These are phyloP conservation scores for Skeletonema potamos DNA, from an alignment of 108 stramenopile species.

Conservation along the genomic window DNA sequence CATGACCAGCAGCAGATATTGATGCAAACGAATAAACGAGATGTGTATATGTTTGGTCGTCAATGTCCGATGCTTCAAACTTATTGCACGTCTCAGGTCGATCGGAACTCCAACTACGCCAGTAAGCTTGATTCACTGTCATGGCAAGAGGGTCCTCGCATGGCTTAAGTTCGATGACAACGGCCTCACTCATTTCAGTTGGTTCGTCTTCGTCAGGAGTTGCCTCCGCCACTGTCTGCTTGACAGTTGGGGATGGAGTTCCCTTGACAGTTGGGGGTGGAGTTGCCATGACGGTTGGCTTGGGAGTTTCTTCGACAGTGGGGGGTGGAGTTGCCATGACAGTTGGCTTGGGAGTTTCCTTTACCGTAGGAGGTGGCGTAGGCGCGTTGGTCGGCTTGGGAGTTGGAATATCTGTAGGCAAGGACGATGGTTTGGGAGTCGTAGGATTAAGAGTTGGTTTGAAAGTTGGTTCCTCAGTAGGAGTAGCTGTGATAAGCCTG, in stretches of 20 bases:
- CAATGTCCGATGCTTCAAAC: constrained; percentile 49
- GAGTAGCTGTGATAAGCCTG: constrained; percentile 27
- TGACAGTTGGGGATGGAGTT: background rate
- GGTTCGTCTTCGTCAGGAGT: constrained; percentile 2
- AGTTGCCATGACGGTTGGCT: background rate
- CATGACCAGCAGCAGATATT: constrained; percentile 39
- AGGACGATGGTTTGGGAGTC: too few species aligned
- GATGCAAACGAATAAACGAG: constrained; percentile 51
- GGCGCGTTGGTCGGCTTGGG: background rate
- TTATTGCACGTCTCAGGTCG: constrained; percentile 44
- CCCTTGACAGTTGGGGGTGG: constrained; percentile 10
- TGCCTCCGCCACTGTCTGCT: too few species aligned
- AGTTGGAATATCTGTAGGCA: constrained; percentile 9
- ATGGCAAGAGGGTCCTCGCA: constrained; percentile 49
- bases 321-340: constrained; percentile 1
- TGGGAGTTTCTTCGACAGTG: constrained; percentile 1
- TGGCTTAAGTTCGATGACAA: constrained; percentile 43
- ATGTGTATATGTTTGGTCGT: constrained; percentile 45
- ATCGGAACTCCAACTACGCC: constrained; percentile 51
- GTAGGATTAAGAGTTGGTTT: constrained; percentile 24
- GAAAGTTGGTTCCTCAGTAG: constrained; percentile 28
- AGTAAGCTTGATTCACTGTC: constrained; percentile 58
- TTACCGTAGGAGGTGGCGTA: background rate
- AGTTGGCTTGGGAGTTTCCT: constrained; percentile 8
- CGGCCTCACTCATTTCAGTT: constrained; percentile 16